Evolutionary conservation across 2,329 filamentous ascomycete species (phyloP).

Genomic region (Verticillium zaregamsianum): DNA sequence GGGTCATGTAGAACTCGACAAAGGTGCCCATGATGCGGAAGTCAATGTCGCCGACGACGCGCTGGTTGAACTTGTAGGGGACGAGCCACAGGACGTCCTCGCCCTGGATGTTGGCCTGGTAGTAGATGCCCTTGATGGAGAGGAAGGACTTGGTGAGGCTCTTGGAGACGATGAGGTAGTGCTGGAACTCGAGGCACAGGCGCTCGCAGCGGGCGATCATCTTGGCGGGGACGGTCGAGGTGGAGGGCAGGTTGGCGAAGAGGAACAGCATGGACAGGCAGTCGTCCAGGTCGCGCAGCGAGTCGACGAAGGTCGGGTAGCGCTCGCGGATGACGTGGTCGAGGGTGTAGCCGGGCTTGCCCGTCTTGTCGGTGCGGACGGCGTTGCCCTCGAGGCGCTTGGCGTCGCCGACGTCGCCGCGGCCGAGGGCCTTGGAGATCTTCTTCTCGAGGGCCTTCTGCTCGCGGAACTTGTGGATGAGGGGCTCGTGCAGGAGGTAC

Average conservation of each 20-base stretch:
- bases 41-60: conserved; percentile 89
- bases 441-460: conserved; percentile 98
- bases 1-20: conserved; percentile 96
- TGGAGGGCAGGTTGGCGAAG: conserved; percentile 93
- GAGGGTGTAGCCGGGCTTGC: conserved; percentile 83
- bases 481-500: conserved; percentile 93
- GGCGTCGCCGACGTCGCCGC: conserved; percentile 87
- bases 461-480: conserved; percentile 91
- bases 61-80: conserved; percentile 96
- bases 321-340: conserved; percentile 98
- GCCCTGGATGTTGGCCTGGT: conserved; percentile 94
- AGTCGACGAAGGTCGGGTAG: conserved; percentile 95
- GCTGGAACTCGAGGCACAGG: conserved; percentile 91
- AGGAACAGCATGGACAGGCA: conserved; percentile 95
- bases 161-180: conserved; percentile 91
- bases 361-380: conserved; percentile 81
- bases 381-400: conserved; percentile 84
- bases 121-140: conserved; percentile 99
- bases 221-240: conserved; percentile 83
- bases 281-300: conserved; percentile 91
- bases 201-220: conserved; percentile 94
- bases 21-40: conserved; percentile 99
- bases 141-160: conserved; percentile 93
- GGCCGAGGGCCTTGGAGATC: conserved; percentile 85
- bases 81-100: conserved; percentile 97